Evolutionary conservation across 345 rosid genomes (phyloP).

Genomic region (Eucalyptus cloeziana): DNA sequence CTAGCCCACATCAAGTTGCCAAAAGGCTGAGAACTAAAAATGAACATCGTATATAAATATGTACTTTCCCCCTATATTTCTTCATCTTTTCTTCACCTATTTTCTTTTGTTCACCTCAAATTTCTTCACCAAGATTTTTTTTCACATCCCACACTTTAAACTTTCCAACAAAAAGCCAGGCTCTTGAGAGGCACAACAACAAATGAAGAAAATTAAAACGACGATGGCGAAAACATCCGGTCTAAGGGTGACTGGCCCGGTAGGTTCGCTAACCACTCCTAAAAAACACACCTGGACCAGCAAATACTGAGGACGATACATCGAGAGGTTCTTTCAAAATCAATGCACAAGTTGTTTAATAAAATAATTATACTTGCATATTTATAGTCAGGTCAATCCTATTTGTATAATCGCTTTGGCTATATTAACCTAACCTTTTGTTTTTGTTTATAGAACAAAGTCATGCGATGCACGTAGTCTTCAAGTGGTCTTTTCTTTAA

Average conservation of each 20-base stretch:
- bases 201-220: not conserved
- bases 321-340: not conserved
- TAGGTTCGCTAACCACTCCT: not conserved
- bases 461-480: not conserved
- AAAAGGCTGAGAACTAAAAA: not conserved
- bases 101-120: not conserved
- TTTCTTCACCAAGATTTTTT: not conserved
- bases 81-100: not conserved
- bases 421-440: not conserved
- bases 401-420: not conserved
- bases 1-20: not conserved
- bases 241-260: not conserved
- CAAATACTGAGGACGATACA: not conserved
- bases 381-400: not conserved
- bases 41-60: not conserved
- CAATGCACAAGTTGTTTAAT: not conserved
- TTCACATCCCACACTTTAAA: not conserved
- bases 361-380: not conserved
- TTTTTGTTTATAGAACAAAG: not conserved
- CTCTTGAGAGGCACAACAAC: not conserved
- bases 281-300: not conserved
- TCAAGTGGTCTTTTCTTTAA: not conserved
- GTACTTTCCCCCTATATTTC: not conserved
- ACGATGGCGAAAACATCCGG: not conserved
- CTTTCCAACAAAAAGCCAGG: not conserved